Conservation (phyloP, 2,329 filamentous ascomycete species). For the Trichothecium sympodiale region DNA sequence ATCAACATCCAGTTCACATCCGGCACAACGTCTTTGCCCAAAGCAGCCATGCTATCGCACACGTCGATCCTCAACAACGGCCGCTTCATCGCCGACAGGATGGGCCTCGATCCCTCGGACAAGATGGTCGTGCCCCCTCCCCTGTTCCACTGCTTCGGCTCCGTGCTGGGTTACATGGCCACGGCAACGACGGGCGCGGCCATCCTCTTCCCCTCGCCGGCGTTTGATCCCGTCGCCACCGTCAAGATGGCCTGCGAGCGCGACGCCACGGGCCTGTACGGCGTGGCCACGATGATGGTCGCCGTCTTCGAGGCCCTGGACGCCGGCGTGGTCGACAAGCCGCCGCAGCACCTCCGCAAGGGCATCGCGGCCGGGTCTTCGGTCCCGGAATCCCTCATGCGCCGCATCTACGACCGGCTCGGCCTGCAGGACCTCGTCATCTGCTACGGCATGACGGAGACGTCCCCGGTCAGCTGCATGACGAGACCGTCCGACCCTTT, state of each 20-base stretch:
- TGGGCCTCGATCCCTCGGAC: slow-evolving; percentile 67
- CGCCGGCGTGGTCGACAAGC: slow-evolving; percentile 14
- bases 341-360: slow-evolving; percentile 49
- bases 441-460: slow-evolving; percentile 96
- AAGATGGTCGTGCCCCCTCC: slow-evolving; percentile 77
- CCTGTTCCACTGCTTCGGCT: slow-evolving; percentile 85
- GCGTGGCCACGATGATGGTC: slow-evolving; percentile 91
- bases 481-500: slow-evolving; percentile 67
- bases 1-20: slow-evolving; percentile 97
- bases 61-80: slow-evolving; percentile 89
- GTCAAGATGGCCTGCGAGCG: slow-evolving; percentile 45
- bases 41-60: slow-evolving; percentile 84
- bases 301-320: slow-evolving; percentile 72
- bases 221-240: slow-evolving; percentile 70
- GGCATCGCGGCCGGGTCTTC: slow-evolving; percentile 83
- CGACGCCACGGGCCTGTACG: slow-evolving; percentile 59
- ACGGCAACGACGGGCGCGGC: slow-evolving; percentile 69
- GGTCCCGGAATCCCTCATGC: slow-evolving; percentile 77
- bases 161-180: slow-evolving; percentile 90
- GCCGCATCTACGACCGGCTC: slow-evolving; percentile 57
- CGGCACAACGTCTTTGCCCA: slow-evolving; percentile 83
- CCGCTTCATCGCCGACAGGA: slow-evolving; percentile 68
- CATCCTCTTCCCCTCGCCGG: slow-evolving; percentile 77
- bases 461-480: slow-evolving; percentile 68
- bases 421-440: slow-evolving; percentile 79